Evolutionary conservation across 176 grass and related monocot species (phyloP).

Genomic region (Elaeis guineensis): DNA sequence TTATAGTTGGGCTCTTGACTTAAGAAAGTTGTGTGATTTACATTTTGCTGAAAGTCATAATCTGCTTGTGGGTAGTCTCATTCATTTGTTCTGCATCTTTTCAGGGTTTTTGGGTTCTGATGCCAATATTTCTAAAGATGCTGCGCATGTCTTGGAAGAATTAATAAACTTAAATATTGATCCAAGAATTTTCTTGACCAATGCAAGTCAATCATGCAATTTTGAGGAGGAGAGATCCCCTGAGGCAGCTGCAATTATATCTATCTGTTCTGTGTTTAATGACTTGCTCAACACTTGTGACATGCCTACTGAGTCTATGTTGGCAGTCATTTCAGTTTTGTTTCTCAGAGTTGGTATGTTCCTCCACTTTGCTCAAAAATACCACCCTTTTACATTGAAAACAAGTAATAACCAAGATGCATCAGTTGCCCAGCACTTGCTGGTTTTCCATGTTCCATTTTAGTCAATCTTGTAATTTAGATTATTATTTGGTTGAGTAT

Average conservation of each 20-base stretch:
- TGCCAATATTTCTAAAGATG: slow-evolving; percentile 47
- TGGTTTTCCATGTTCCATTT: too few species aligned
- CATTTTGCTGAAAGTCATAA: too few species aligned
- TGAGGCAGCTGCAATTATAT: slow-evolving; percentile 41
- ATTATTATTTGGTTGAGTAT: too few species aligned
- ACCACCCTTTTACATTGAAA: not conserved
- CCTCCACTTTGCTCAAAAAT: not conserved
- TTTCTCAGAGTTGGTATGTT: slow-evolving; percentile 89
- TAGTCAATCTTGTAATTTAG: too few species aligned
- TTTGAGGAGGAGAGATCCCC: slow-evolving; percentile 25
- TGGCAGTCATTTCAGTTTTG: slow-evolving; percentile 50
- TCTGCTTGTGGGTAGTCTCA: too few species aligned
- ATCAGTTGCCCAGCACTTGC: too few species aligned
- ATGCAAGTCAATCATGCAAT: slow-evolving; percentile 19
- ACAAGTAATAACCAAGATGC: too few species aligned
- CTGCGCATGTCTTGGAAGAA: slow-evolving; percentile 46
- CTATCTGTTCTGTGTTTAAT: slow-evolving; percentile 59
- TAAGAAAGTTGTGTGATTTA: too few species aligned
- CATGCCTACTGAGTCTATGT: slow-evolving; percentile 37
- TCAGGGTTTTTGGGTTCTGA: slow-evolving; percentile 61
- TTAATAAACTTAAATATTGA: slow-evolving; percentile 50
- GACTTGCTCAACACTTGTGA: slow-evolving; percentile 35
- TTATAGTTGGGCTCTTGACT: too few species aligned
- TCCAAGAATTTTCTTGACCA: slow-evolving; percentile 23
- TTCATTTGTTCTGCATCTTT: slow-evolving; percentile 3